Percentiles rank a stretch among this genome's conserved stretches.
Evolutionary conservation across 2,329 filamentous ascomycete genomes (phyloP).

Genomic region (Pestalotiopsis sp.): DNA sequence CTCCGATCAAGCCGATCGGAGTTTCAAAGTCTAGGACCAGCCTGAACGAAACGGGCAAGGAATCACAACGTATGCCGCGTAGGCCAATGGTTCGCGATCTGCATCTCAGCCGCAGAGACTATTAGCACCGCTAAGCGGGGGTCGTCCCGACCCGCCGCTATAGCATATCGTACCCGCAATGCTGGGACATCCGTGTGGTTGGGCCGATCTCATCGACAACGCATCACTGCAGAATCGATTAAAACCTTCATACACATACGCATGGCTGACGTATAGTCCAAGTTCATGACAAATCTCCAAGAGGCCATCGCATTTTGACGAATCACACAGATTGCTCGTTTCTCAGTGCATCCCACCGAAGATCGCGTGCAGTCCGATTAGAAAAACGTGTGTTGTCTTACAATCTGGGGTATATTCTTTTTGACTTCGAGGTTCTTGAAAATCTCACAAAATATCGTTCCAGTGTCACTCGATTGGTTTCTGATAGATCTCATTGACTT

Average conservation of each 20-base stretch:
- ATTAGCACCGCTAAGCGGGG: neutral
- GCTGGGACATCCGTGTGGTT: neutral
- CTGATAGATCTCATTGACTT: neutral
- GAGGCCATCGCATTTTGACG: neutral
- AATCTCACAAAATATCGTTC: no score
- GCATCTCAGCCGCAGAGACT: neutral
- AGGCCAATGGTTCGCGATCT: neutral
- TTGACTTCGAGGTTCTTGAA: no score
- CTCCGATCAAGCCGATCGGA: neutral
- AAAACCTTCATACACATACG: neutral
- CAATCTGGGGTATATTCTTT: no score
- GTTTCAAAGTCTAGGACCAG: neutral
- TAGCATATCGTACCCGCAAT: neutral
- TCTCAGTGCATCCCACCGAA: no score
- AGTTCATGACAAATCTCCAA: neutral
- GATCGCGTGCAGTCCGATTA: no score
- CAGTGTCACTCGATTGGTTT: no score
- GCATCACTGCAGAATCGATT: neutral
- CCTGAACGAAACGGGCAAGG: neutral
- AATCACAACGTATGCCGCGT: neutral
- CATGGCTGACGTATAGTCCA: neutral
- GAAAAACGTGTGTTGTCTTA: no score
- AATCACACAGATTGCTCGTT: neutral
- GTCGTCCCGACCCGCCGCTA: neutral
- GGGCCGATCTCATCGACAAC: neutral